phyloP scores from a whole-genome alignment of 441 rosid species.

The Gossypium aridum region DNA sequence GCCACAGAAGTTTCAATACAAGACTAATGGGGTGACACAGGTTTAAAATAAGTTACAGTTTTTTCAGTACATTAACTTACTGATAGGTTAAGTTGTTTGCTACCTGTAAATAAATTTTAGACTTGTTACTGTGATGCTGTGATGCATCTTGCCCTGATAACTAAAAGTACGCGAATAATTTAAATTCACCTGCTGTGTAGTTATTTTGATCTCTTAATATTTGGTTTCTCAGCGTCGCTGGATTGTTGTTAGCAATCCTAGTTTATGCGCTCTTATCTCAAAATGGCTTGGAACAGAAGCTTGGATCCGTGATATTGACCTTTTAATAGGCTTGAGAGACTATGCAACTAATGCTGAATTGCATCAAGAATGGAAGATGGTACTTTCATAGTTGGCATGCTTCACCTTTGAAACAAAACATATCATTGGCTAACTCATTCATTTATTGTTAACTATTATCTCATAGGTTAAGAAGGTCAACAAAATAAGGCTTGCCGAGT shows the following conservation, averaged over 20 bases:
- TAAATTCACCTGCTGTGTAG: neutral
- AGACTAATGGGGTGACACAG: conserved; percentile 69
- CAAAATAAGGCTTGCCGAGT: conserved; percentile 51
- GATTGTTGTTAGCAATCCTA: conserved; percentile 58
- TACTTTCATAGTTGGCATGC: conserved; percentile 18
- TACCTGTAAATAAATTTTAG: neutral
- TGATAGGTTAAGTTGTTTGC: neutral
- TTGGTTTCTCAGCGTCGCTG: conserved; percentile 49
- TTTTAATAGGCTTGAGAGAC: conserved; percentile 43
- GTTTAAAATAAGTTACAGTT: neutral
- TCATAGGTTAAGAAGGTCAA: conserved; percentile 44
- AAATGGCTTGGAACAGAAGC: conserved; percentile 57
- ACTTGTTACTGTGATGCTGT: neutral
- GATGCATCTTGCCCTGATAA: neutral
- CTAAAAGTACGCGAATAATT: neutral
- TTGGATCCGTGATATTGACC: conserved; percentile 49
- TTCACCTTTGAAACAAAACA: conserved; percentile 5
- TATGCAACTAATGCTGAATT: conserved; percentile 30
- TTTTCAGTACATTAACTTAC: neutral
- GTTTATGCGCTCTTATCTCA: conserved; percentile 41
- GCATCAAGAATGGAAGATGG: conserved; percentile 45
- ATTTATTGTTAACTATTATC: conserved; percentile 2
- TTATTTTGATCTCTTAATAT: conserved; percentile 11
- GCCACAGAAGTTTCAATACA: conserved; percentile 64
- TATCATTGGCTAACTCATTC: neutral